phyloP scores from a whole-genome alignment of 352 stramenopile genomes.

The Pythium inflatum region DNA sequence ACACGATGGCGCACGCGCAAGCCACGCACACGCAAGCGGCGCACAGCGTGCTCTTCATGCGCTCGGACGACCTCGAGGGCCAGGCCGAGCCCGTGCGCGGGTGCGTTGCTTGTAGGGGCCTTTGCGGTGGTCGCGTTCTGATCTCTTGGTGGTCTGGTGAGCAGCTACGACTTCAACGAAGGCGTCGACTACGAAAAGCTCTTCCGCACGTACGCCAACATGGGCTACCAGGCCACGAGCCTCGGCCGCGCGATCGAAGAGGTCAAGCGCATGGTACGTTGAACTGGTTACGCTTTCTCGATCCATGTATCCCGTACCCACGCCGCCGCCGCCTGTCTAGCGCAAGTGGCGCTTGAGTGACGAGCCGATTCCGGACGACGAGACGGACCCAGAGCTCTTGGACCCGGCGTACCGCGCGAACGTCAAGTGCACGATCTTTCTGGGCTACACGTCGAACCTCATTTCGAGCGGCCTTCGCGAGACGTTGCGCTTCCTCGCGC shows the following conservation, averaged over 20 bases:
- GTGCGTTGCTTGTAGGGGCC: too few relatives aligned
- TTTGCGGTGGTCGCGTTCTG: too few relatives aligned
- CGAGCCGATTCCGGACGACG: constrained; percentile 89
- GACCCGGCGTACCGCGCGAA: constrained; percentile 76
- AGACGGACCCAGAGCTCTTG: constrained; percentile 91
- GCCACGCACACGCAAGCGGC: constrained; percentile 45
- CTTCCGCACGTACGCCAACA: constrained; percentile 80
- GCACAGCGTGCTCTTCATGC: constrained; percentile 75
- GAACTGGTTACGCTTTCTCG: too few relatives aligned
- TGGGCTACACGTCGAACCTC: constrained; percentile 99
- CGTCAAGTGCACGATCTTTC: constrained; percentile 98
- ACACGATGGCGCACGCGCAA: constrained; percentile 12
- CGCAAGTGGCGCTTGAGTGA: constrained; percentile 97
- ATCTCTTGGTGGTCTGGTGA: constrained; percentile 26
- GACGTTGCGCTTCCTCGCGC: constrained; percentile 96
- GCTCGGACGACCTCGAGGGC: constrained; percentile 78
- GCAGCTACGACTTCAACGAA: constrained; percentile 90
- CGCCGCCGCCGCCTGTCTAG: constrained; percentile 14
- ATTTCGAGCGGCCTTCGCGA: constrained; percentile 98
- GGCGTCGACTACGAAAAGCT: constrained; percentile 87
- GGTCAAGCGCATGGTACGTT: constrained; percentile 95
- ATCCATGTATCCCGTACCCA: not conserved
- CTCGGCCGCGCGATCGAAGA: constrained; percentile 97
- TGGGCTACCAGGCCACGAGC: constrained; percentile 97
- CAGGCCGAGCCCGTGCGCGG: constrained; percentile 55